A percentile compares a stretch with the other conserved stretches of the same genome.
Evolutionary conservation across 1,139 yeast species (phyloP).

Genomic region (Scheffersomyces stambukii): DNA sequence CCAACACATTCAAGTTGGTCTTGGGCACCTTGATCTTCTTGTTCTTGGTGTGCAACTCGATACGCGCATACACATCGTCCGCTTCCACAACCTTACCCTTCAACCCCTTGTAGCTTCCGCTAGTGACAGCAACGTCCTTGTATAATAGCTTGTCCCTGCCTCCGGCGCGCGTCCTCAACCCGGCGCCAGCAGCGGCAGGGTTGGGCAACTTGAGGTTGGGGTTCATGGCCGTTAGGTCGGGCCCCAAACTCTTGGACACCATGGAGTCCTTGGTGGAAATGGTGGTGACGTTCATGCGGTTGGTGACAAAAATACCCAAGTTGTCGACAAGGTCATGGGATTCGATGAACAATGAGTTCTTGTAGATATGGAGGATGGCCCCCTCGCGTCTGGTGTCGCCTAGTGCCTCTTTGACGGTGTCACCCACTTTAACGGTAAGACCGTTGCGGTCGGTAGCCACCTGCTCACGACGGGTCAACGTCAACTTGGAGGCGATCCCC

Average conservation of each 20-base stretch:
- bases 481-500: slow-evolving; percentile 73
- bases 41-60: slow-evolving; percentile 89
- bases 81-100: slow-evolving; percentile 93
- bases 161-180: slow-evolving; percentile 50
- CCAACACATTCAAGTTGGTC: slow-evolving; percentile 66
- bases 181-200: slow-evolving; percentile 46
- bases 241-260: slow-evolving; percentile 50
- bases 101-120: slow-evolving; percentile 91
- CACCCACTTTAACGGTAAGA: slow-evolving; percentile 80
- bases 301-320: slow-evolving; percentile 85
- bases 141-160: slow-evolving; percentile 81
- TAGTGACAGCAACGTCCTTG: slow-evolving; percentile 79
- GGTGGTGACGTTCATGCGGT: slow-evolving; percentile 73
- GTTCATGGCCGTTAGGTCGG: slow-evolving; percentile 80
- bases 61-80: slow-evolving; percentile 85
- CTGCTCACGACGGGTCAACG: slow-evolving; percentile 60
- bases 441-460: slow-evolving; percentile 89
- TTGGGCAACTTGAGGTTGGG: slow-evolving; percentile 59
- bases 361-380: slow-evolving; percentile 78
- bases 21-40: slow-evolving; percentile 85
- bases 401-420: slow-evolving; percentile 75
- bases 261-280: slow-evolving; percentile 79
- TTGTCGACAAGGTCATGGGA: slow-evolving; percentile 78
- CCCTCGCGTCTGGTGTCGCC: slow-evolving; percentile 76
- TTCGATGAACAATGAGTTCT: slow-evolving; percentile 72